Base-by-base conservation (phyloP, 2,329 filamentous ascomycete species). In the Alternaria sp. region DNA sequence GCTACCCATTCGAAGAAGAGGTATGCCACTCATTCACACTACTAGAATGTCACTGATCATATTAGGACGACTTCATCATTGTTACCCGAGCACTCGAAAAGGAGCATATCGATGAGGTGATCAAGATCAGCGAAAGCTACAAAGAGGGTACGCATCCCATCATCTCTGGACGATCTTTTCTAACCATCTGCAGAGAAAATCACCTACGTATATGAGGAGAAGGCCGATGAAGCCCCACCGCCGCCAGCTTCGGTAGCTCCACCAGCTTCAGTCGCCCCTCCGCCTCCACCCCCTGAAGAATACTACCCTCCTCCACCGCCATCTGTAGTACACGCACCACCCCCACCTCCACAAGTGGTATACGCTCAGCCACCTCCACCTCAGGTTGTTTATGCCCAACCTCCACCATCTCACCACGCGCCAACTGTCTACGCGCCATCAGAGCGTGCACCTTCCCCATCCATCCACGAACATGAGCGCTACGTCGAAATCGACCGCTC, bases 81-180 rank as follows among this genome's bases (percentile, higher is more conserved):
- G 89, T 98, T 34, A 88, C 91, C 69, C 90, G 92, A 74, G 94
- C 94, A 10, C 85, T 98, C 5, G 92, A 92, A 16, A 94, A 96
- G 70, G 89, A 94, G 18, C 93, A 97, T 70, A 97, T 97, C 65
- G 93, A 97, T 69, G 91, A 96, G 72, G 85, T 97, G 45, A 91
- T 97, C 70, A 90, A 88, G 71, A 83, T 93, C 51, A 96, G 92
- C 78, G 91, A 93, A 72, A 88, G 90, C 32, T 93, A 92, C 79
- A 82, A 82, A 74, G 81, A 82, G 52, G 76, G 82, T 82, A 73
- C 55, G 81, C 67, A 48, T 16, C n/a, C 27, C 11, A 9, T 14
- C 3, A 9, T 16, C 4, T 9, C 14, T 3, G 4, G 5, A 45
- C 10, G 16, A 44, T 7, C 16, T 36, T 12, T 16, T 54, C 63